Evolutionary conservation across 139 green algal species (phyloP), one percentile per base, ranked within the genome.

Genomic region (Picochlorum sp.): DNA sequence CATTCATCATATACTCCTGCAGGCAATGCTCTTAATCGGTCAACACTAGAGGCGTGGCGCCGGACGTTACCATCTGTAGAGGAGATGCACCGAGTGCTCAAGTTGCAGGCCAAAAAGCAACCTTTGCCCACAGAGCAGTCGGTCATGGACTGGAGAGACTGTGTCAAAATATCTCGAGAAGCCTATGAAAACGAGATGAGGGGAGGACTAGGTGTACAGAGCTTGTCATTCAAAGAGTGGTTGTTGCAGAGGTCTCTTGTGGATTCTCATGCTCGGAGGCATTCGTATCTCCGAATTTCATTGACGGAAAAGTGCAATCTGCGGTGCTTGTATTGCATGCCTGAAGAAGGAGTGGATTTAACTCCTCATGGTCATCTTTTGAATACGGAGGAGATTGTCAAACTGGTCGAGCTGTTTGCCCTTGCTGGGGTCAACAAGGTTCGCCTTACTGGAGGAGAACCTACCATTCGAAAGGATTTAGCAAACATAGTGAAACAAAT

Each of bases 221-320:
- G 8, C 8, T 41, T 54, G n/a, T 26, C 16, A 20, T 26, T 54
- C 6, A 10, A 6, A 20, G 47, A 54, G 15, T 54, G n/a, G 16
- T 20, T 54, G 47, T 9, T 26, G 15, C n/a, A 20, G 47, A 62
- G n/a, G 2, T 89, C 69, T 7, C 73, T 89, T 18, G 89, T 80
- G 3, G 80, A 90, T 73, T 78, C 57, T 0, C 84, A 81, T 73
- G 79, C 77, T 61, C 85, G 92, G 20, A 44, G 56, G 54, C 94
- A 99, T 80, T 95, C 75, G 14, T 99, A 99, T 82, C 79, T 99
- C 51, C 81, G 94, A 30, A 96, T 99, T 41, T 95, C 83, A 6
- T 79, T 99, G n/a, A 99, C 94, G 4, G 94, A 98, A 83, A 79
- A 82, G 20, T 99, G 94, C 85, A 99, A 99, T 75, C 78, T 99